Evolutionary conservation across 805 yeast genomes (phyloP).

Genomic region (Ogataea henricii): DNA sequence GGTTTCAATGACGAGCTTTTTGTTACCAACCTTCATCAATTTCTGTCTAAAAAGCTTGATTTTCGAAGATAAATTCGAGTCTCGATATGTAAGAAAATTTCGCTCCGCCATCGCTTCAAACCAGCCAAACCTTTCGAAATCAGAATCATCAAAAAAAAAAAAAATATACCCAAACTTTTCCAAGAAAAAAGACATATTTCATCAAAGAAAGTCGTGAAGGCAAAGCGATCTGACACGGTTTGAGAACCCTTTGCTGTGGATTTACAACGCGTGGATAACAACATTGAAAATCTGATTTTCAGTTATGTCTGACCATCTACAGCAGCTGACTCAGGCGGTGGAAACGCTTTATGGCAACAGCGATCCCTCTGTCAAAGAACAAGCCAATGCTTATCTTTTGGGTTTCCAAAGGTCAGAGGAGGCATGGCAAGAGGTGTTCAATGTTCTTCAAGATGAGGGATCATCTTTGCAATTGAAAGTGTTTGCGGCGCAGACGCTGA

Average conservation of each 20-base stretch:
- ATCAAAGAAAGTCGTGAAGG: background rate
- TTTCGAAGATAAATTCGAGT: no score
- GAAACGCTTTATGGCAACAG: constrained; percentile 44
- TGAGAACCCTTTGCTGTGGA: background rate
- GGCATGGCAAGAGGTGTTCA: constrained; percentile 77
- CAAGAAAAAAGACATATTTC: background rate
- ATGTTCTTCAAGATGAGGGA: constrained; percentile 43
- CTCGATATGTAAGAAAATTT: background rate
- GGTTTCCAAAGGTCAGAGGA: constrained; percentile 77
- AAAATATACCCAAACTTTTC: constrained; percentile 7
- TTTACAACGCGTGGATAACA: background rate
- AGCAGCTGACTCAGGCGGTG: constrained; percentile 46
- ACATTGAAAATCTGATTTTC: background rate
- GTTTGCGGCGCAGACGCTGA: constrained; percentile 88
- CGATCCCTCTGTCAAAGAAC: constrained; percentile 39
- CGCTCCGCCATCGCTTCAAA: constrained; percentile 6
- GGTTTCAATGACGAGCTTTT: no score
- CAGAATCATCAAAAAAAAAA: constrained; percentile 2
- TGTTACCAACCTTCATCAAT: no score
- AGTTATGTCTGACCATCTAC: constrained; percentile 4
- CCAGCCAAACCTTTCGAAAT: constrained; percentile 1
- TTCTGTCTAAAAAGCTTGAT: no score
- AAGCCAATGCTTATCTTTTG: constrained; percentile 63
- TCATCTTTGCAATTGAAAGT: constrained; percentile 58
- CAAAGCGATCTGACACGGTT: background rate